A percentile compares a stretch with the other conserved stretches of the same genome.
Conservation (phyloP, 768 basidiomycete genomes). For the Suillus hirtellus region DNA sequence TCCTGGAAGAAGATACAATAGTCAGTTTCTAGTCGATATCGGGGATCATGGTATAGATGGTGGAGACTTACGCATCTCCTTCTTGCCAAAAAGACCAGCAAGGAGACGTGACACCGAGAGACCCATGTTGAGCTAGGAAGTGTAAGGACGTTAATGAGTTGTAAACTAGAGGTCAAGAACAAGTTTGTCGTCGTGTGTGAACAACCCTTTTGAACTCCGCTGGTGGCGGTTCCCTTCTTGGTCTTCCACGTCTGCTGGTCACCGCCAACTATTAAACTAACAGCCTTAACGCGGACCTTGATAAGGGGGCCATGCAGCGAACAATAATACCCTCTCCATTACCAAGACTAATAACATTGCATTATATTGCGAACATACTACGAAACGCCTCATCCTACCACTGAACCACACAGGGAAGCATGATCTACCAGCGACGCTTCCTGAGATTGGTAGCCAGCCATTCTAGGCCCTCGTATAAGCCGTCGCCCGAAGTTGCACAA, state of each 20-base stretch:
- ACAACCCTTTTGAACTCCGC: conserved; percentile 36
- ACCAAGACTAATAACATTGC: neutral
- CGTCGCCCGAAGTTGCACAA: conserved; percentile 95
- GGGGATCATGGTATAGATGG: conserved; percentile 10
- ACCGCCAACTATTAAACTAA: neutral
- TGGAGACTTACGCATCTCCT: conserved; percentile 92
- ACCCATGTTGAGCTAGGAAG: conserved; percentile 62
- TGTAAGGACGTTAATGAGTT: conserved; percentile 33
- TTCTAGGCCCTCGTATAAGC: conserved; percentile 93
- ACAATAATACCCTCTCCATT: neutral
- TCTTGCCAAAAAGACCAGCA: conserved; percentile 91
- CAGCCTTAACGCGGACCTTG: neutral
- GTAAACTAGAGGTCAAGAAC: conserved; percentile 31
- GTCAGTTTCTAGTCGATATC: conserved; percentile 31
- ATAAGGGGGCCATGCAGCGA: neutral
- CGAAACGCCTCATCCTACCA: neutral
- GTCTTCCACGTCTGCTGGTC: neutral
- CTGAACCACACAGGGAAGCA: neutral
- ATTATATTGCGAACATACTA: neutral
- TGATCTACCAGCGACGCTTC: conserved; percentile 53
- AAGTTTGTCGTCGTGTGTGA: conserved; percentile 37
- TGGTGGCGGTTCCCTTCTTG: conserved; percentile 20
- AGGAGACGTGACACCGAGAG: conserved; percentile 74
- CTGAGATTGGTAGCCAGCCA: conserved; percentile 98
- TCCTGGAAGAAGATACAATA: conserved; percentile 52